These are phyloP conservation scores for Candida maesae DNA, from an alignment of 805 yeast genomes.

Conservation along the genomic window DNA sequence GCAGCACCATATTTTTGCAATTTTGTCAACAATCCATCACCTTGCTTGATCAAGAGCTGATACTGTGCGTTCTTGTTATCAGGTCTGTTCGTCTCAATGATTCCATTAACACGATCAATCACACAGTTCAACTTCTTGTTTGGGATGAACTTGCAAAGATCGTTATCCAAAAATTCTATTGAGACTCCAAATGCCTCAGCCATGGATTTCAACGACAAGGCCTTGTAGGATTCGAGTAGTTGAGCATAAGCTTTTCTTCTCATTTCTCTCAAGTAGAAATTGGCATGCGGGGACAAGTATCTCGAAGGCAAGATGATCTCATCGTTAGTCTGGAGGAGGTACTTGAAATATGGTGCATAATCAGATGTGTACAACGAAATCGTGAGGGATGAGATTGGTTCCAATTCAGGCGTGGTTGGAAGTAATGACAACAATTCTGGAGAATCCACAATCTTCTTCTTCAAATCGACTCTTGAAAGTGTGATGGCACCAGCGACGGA, in stretches of 20 bases:
- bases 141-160: constrained; percentile 86
- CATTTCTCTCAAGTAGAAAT: constrained; percentile 85
- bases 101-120: constrained; percentile 91
- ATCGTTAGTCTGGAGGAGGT: constrained; percentile 73
- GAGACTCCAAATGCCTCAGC: constrained; percentile 91
- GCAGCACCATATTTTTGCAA: constrained; percentile 97
- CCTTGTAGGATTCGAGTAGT: constrained; percentile 88
- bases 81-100: constrained; percentile 92
- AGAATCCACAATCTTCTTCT: constrained; percentile 81
- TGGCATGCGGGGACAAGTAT: constrained; percentile 73
- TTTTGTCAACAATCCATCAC: constrained; percentile 88
- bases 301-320: constrained; percentile 59
- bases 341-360: constrained; percentile 73
- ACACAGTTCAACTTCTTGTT: constrained; percentile 93
- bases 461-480: constrained; percentile 78
- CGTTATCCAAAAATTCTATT: constrained; percentile 80
- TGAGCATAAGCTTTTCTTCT: constrained; percentile 94
- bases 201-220: constrained; percentile 87
- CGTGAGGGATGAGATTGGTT: constrained; percentile 78
- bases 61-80: constrained; percentile 95
- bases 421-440: constrained; percentile 86
- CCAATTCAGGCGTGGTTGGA: constrained; percentile 65
- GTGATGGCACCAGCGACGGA: constrained; percentile 83
- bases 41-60: constrained; percentile 82
- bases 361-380: constrained; percentile 87